phyloP scores from a whole-genome alignment of 202 grass and related monocot genomes.

The Musa balbisiana region DNA sequence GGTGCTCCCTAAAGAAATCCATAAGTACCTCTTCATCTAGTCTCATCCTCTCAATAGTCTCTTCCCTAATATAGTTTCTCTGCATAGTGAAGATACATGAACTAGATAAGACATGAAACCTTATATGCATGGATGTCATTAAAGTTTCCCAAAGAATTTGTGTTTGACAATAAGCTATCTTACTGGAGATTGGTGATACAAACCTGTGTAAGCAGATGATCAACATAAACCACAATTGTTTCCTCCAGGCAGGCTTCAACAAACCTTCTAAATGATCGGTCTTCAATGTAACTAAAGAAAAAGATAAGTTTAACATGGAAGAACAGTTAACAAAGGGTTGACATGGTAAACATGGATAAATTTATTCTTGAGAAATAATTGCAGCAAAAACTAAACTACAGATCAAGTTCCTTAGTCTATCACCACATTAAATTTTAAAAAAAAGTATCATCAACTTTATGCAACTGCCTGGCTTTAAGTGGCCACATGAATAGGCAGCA shows the following conservation, averaged over 20 bases:
- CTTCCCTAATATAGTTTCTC: conserved; percentile 87
- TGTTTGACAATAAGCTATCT: background rate
- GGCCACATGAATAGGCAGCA: background rate
- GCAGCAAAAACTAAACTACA: too few relatives aligned
- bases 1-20: conserved; percentile 96
- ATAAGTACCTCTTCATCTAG: conserved; percentile 94
- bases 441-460: too few relatives aligned
- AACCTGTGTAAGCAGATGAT: conserved; percentile 94
- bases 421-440: too few relatives aligned
- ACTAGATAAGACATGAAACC: background rate
- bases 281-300: conserved; percentile 80
- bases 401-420: too few relatives aligned
- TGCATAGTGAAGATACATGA: conserved; percentile 26
- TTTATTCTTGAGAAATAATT: background rate
- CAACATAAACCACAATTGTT: conserved; percentile 90
- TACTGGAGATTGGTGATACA: background rate
- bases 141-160: background rate
- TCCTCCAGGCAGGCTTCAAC: conserved; percentile 94
- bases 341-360: background rate
- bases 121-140: background rate
- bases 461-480: too few relatives aligned
- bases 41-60: conserved; percentile 87
- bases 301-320: background rate
- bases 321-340: background rate
- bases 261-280: conserved; percentile 96